Conservation (phyloP, 805 yeast genomes). For the Wickerhamomyces canadensis region DNA sequence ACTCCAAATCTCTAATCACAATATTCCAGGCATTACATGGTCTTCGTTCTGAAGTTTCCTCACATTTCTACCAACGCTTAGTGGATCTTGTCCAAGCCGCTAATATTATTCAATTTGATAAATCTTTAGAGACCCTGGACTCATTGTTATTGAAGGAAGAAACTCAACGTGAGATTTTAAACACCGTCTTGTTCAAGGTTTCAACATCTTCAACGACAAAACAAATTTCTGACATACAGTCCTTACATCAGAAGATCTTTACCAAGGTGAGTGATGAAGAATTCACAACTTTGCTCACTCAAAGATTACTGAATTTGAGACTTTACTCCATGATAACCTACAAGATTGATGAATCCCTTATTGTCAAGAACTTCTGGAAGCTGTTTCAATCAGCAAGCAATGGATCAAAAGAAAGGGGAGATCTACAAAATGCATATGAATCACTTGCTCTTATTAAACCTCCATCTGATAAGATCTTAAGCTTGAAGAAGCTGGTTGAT, state of each 20-base stretch:
- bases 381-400: slow-evolving; percentile 38
- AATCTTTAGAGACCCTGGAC: not conserved
- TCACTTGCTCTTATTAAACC: slow-evolving; percentile 19
- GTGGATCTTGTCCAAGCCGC: not conserved
- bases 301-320: slow-evolving; percentile 24
- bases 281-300: slow-evolving; percentile 12
- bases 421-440: slow-evolving; percentile 31
- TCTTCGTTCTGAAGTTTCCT: not conserved
- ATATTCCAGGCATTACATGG: not conserved
- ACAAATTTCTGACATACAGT: not conserved
- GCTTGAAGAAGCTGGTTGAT: slow-evolving; percentile 17
- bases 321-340: slow-evolving; percentile 22
- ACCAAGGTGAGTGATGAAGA: not conserved
- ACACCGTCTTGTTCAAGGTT: not conserved
- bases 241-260: not conserved
- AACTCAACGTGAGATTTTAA: not conserved
- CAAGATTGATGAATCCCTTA: slow-evolving; percentile 8
- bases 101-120: not conserved
- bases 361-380: slow-evolving; percentile 33
- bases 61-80: not conserved
- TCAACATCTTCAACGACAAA: not conserved
- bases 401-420: slow-evolving; percentile 34
- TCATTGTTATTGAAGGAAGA: not conserved
- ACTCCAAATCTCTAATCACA: not conserved
- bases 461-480: slow-evolving; percentile 9